phyloP scores from a whole-genome alignment of 495 filamentous ascomycete species.

The Daldinia loculata region DNA sequence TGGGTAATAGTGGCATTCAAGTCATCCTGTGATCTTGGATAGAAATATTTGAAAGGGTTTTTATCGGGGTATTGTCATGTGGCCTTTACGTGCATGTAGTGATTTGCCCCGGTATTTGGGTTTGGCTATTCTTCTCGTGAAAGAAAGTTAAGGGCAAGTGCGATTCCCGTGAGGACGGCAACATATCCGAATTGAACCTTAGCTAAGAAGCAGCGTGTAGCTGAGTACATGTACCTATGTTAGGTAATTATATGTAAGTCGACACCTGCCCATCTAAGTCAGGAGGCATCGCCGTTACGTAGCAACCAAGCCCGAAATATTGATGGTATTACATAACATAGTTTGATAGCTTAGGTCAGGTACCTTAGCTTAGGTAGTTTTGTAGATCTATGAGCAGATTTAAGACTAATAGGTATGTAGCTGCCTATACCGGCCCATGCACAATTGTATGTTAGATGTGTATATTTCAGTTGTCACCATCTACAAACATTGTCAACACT shows the following conservation, averaged over 20 bases:
- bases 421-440: background rate
- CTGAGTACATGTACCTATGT: background rate
- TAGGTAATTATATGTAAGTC: slow-evolving; percentile 6
- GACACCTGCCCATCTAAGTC: slow-evolving; percentile 1
- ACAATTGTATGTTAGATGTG: background rate
- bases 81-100: background rate
- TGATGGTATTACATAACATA: background rate
- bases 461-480: background rate
- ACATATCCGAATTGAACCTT: background rate
- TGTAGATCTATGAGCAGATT: background rate
- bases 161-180: background rate
- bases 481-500: background rate
- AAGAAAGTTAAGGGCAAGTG: background rate
- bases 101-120: background rate
- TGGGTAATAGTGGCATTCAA: background rate
- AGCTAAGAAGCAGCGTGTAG: background rate
- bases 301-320: background rate
- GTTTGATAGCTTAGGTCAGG: background rate
- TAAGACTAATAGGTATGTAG: background rate
- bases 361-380: background rate
- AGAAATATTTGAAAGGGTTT: background rate
- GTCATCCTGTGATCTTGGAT: background rate
- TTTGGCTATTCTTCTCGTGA: background rate
- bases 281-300: background rate
- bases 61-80: background rate